Evolutionary conservation across 129 eudicot genomes (phyloP), one percentile per base, ranked within the genome.

Genomic region (Heracleum sosnowskyi): DNA sequence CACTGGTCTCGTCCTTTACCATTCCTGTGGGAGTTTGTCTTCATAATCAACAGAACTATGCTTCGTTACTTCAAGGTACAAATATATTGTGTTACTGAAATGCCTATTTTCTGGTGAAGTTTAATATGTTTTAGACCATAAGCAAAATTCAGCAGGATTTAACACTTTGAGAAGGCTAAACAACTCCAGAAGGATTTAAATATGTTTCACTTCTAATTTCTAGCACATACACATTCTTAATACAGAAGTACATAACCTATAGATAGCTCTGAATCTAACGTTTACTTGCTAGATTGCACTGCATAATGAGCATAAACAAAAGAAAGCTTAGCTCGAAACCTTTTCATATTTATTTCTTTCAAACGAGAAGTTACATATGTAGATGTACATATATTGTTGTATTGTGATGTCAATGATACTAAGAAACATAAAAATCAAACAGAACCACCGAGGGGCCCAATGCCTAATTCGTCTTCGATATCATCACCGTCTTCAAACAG

Each of bases 381-480:
- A 66, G 15, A 13, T 66, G 72, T 66, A 66, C 39, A 66, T 33
- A 4, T 12, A 29, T 64, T 0, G 37, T 64, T 66, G 72, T 28
- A 15, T 16, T 66, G 72, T 66, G 7, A 64, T 31, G 72, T 66
- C 9, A 31, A 16, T 13, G 40, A 66, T 66, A 31, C 37, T 36
- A 80, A 17, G n/a, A 37, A 24, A 37, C n/a, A 11, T 35, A 45
- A 57, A 35, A 41, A 55, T 85, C 44, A 90, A 44, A 88, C 78
- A 0, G 87, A 64, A 69, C 82, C 83, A 64, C 88, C 84, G 29
- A 87, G 87, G 66, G 97, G 95, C 20, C 96, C 91, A 45, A 95
- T 83, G 49, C 96, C 96, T 73, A 95, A 85, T 77, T 92, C 97
- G 33, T 92, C 99, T 82, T 95, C 96, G 63, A 87, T 88, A 51